Conservation (phyloP, 305 asterid genomes). For the Fraxinus greggii region DNA sequence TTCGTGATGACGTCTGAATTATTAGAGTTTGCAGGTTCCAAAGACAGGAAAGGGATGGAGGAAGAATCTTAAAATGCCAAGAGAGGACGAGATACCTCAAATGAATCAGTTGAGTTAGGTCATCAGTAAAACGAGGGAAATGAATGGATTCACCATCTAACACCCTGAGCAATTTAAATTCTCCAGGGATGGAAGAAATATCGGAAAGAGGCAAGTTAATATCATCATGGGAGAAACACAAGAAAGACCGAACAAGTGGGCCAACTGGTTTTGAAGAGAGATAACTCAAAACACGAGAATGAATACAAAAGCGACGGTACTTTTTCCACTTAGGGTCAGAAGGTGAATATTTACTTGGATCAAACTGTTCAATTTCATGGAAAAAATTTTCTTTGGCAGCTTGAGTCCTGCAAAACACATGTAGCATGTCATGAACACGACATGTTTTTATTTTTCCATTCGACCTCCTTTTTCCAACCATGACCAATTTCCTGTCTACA, state of each 20-base stretch:
- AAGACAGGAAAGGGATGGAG: conserved; percentile 35
- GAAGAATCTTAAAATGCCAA: conserved; percentile 24
- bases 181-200: conserved; percentile 20
- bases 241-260: conserved; percentile 35
- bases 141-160: conserved; percentile 27
- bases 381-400: conserved; percentile 35
- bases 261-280: conserved; percentile 27
- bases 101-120: conserved; percentile 30
- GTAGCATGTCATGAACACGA: conserved; percentile 38
- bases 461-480: conserved; percentile 25
- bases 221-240: conserved; percentile 31
- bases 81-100: conserved; percentile 36
- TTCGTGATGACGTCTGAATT: conserved; percentile 33
- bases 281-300: conserved; percentile 22
- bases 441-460: conserved; percentile 37
- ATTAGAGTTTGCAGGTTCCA: conserved; percentile 45
- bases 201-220: neutral
- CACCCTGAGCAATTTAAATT: conserved; percentile 34
- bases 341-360: conserved; percentile 2
- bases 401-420: conserved; percentile 34
- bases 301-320: conserved; percentile 41
- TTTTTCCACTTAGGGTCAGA: neutral
- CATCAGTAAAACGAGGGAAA: conserved; percentile 21
- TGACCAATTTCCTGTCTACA: conserved; percentile 34
- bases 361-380: conserved; percentile 29